Percentiles rank a stretch among this genome's conserved stretches.
Evolutionary conservation across 2,329 filamentous ascomycete species (phyloP).

Genomic region (Phaeosphaeriaceae sp.): DNA sequence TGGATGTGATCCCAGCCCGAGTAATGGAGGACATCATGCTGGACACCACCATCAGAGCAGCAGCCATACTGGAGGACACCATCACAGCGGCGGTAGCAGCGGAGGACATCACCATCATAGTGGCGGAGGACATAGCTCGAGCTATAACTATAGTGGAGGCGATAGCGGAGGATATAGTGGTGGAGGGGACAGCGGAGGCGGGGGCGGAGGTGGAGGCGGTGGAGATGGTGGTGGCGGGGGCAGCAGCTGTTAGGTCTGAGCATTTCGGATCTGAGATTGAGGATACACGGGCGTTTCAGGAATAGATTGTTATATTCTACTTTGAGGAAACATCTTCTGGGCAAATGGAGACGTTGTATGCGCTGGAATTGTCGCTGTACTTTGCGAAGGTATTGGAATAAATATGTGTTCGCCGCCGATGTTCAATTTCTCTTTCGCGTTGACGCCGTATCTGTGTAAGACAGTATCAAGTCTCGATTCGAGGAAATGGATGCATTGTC

Average conservation of each 20-base stretch:
- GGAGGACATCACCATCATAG: neutral
- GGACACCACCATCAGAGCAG: neutral
- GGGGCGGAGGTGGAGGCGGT: slow-evolving; percentile 1
- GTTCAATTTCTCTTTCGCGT: neutral
- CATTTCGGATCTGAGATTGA: too few species aligned
- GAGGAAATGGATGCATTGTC: neutral
- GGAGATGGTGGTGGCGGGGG: slow-evolving; percentile 4
- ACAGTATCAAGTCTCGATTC: neutral
- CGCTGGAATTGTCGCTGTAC: neutral
- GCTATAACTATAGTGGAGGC: neutral
- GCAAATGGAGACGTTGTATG: too few species aligned
- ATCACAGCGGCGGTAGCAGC: too few species aligned
- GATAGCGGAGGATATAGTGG: slow-evolving; percentile 1
- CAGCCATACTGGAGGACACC: neutral
- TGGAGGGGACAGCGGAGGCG: slow-evolving; percentile 1
- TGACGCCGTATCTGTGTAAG: neutral
- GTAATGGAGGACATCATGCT: too few species aligned
- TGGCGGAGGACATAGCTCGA: neutral
- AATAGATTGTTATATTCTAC: too few species aligned
- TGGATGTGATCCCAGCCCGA: too few species aligned
- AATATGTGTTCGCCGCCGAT: too few species aligned
- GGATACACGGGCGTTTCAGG: too few species aligned
- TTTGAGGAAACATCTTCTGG: too few species aligned
- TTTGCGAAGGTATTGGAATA: too few species aligned
- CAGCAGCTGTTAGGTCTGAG: neutral